Percentiles rank a stretch among this genome's conserved stretches.
Conservation (phyloP, 148 eudicot genomes). For the Tetragonia tetragonoides region DNA sequence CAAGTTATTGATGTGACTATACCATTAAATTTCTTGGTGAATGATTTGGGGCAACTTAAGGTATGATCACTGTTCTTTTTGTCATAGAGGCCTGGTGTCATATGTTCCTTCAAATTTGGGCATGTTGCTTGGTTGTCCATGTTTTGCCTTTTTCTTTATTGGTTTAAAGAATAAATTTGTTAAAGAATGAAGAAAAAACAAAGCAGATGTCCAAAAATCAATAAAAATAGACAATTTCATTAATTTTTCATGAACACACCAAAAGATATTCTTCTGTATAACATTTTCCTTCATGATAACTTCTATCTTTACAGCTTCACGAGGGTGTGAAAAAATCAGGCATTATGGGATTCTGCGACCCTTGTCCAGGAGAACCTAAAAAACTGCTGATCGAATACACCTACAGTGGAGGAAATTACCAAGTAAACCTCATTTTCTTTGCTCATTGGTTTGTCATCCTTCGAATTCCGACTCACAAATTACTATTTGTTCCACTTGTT, state of each 20-base stretch:
- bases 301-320: conserved; percentile 60
- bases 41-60: conserved; percentile 90
- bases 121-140: background rate
- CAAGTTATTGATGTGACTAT: conserved; percentile 78
- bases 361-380: conserved; percentile 88
- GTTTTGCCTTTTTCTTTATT: too few relatives aligned
- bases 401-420: conserved; percentile 39
- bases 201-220: too few relatives aligned
- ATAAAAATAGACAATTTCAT: too few relatives aligned
- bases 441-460: background rate
- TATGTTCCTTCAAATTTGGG: background rate
- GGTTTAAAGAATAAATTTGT: too few relatives aligned
- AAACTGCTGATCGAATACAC: conserved; percentile 68
- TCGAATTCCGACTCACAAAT: background rate
- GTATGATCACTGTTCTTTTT: conserved; percentile 32
- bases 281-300: too few relatives aligned
- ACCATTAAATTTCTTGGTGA: conserved; percentile 83
- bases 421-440: conserved; percentile 39
- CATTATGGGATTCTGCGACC: conserved; percentile 97
- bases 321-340: conserved; percentile 96
- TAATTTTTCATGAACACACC: too few relatives aligned
- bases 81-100: background rate
- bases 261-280: too few relatives aligned
- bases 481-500: background rate
- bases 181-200: too few relatives aligned